Percentiles rank a stretch among this genome's conserved stretches.
Evolutionary conservation across 2,329 filamentous ascomycete species (phyloP).

Genomic region (Alternaria consortialis): DNA sequence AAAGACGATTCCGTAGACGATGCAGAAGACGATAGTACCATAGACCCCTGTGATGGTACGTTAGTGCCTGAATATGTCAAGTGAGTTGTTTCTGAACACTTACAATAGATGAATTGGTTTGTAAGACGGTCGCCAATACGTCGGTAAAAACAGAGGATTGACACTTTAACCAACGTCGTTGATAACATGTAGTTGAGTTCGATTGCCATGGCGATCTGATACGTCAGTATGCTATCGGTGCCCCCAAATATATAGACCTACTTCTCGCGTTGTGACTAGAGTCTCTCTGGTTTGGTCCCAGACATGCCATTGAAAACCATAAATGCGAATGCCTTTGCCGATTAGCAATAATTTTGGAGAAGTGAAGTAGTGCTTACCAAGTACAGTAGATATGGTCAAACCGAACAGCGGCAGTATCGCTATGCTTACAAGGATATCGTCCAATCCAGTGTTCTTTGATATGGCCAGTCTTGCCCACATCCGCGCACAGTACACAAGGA

Average conservation of each 20-base stretch:
- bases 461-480: conserved; percentile 58
- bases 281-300: conserved; percentile 45
- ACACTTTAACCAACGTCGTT: conserved; percentile 41
- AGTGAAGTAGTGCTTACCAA: conserved; percentile 29
- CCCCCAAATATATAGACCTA: conserved; percentile 9
- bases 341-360: conserved; percentile 16
- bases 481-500: conserved; percentile 54
- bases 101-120: conserved; percentile 47
- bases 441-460: conserved; percentile 57
- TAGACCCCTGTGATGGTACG: conserved; percentile 32
- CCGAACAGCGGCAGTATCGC: conserved; percentile 53
- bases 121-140: conserved; percentile 52
- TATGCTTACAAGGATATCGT: conserved; percentile 58
- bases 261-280: conserved; percentile 34
- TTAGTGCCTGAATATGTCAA: not conserved
- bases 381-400: conserved; percentile 37
- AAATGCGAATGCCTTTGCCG: conserved; percentile 33
- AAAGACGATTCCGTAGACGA: conserved; percentile 52
- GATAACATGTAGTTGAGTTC: conserved; percentile 17
- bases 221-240: conserved; percentile 10
- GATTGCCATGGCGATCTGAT: conserved; percentile 36
- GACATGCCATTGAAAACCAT: conserved; percentile 46
- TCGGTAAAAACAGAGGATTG: conserved; percentile 53
- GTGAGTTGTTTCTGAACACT: not conserved
- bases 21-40: conserved; percentile 50